Evolutionary conservation across 805 yeast species (phyloP).

Genomic region (Kazachstania viticola): DNA sequence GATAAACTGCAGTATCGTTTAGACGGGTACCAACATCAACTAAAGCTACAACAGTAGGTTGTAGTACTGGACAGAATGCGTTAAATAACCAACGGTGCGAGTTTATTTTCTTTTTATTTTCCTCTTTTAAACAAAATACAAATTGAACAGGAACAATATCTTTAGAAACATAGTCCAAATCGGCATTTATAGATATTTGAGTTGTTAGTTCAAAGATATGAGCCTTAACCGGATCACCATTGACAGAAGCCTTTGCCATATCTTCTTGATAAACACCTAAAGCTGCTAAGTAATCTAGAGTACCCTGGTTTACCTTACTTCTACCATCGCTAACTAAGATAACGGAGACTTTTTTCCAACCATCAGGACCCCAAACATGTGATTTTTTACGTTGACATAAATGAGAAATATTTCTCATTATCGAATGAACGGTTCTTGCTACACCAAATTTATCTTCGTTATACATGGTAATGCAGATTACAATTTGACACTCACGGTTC

Average conservation of each 20-base stretch:
- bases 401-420: constrained; percentile 85
- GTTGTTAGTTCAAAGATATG: constrained; percentile 95
- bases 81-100: constrained; percentile 97
- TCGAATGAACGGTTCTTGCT: constrained; percentile 89
- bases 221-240: constrained; percentile 82
- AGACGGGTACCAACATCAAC: constrained; percentile 98
- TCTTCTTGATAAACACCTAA: constrained; percentile 97
- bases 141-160: constrained; percentile 92
- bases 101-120: constrained; percentile 85
- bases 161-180: constrained; percentile 80
- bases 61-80: constrained; percentile 82
- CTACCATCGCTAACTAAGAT: constrained; percentile 91
- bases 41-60: constrained; percentile 81
- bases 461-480: constrained; percentile 92
- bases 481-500: constrained; percentile 85
- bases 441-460: constrained; percentile 86
- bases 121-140: constrained; percentile 83
- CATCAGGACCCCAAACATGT: constrained; percentile 87
- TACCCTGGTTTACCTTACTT: constrained; percentile 73
- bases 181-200: constrained; percentile 84
- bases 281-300: constrained; percentile 79
- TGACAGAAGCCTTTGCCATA: constrained; percentile 88
- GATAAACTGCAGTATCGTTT: constrained; percentile 77
- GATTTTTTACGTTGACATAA: constrained; percentile 72
- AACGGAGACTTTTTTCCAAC: constrained; percentile 95